Conservation (phyloP, 2,329 filamentous ascomycete genomes). For the Periconia sp. region DNA sequence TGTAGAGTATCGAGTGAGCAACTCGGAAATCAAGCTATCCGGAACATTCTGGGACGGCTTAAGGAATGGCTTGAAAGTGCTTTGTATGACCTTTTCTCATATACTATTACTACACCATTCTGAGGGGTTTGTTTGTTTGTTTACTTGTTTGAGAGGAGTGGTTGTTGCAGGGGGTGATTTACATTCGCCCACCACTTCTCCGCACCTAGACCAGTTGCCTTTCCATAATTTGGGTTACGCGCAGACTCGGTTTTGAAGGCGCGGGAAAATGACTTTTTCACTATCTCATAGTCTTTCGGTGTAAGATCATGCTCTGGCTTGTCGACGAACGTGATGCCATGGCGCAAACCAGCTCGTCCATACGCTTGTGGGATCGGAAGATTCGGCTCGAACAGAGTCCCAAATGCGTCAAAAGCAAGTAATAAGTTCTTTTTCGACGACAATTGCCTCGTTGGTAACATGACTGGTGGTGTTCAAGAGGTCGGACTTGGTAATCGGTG, state of each 20-base stretch:
- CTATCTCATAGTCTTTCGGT: constrained; percentile 6
- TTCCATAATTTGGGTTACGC: constrained; percentile 62
- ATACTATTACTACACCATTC: not conserved
- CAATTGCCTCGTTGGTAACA: constrained; percentile 12
- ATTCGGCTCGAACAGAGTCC: constrained; percentile 62
- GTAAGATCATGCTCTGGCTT: constrained; percentile 26
- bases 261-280: constrained; percentile 36
- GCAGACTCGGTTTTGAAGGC: constrained; percentile 54
- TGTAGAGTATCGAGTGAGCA: constrained; percentile 58
- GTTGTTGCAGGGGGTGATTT: constrained; percentile 19
- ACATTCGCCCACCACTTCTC: constrained; percentile 64
- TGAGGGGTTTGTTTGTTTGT: not conserved
- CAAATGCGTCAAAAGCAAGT: constrained; percentile 66
- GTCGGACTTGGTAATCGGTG: constrained; percentile 5
- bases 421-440: constrained; percentile 51
- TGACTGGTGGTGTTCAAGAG: constrained; percentile 6
- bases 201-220: constrained; percentile 52
- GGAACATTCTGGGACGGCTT: constrained; percentile 43
- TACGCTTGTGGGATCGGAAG: constrained; percentile 58
- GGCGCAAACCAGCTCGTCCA: constrained; percentile 51
- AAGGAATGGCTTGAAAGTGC: constrained; percentile 45
- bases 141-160: too few relatives aligned
- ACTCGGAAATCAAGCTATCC: constrained; percentile 47
- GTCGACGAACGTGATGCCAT: constrained; percentile 52
- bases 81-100: constrained; percentile 55